Evolutionary conservation across 495 filamentous ascomycete species (phyloP).

Genomic region (Tuber calosporum): DNA sequence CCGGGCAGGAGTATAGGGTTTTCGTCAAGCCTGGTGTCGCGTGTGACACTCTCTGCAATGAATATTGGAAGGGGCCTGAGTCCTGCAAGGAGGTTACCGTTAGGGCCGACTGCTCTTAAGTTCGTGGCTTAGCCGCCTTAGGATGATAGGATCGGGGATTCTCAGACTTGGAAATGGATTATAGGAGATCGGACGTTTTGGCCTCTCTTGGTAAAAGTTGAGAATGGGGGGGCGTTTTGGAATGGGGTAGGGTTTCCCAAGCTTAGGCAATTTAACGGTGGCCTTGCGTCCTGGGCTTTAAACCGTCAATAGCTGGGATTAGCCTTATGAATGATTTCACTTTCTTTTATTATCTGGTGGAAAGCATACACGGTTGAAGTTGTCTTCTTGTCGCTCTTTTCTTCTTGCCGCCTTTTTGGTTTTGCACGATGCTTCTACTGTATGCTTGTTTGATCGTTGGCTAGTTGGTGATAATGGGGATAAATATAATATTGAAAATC

Average conservation of each 20-base stretch:
- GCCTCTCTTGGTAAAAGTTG: neutral
- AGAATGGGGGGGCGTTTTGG: neutral
- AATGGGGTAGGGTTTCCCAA: neutral
- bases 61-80: constrained; percentile 33
- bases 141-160: neutral
- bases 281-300: neutral
- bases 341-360: neutral
- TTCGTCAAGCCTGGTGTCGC: constrained; percentile 43
- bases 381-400: neutral
- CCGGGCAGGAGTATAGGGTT: constrained; percentile 40
- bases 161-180: neutral
- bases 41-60: constrained; percentile 42
- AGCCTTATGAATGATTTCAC: neutral
- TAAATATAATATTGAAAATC: neutral
- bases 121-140: neutral
- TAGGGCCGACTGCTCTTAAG: constrained; percentile 26
- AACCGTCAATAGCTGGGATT: neutral
- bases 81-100: constrained; percentile 40
- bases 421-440: neutral
- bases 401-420: neutral
- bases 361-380: neutral
- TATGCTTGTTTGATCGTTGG: neutral
- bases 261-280: neutral
- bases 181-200: neutral
- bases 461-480: neutral